phyloP scores from a whole-genome alignment of 129 eudicot species.

The Saposhnikovia divaricata region DNA sequence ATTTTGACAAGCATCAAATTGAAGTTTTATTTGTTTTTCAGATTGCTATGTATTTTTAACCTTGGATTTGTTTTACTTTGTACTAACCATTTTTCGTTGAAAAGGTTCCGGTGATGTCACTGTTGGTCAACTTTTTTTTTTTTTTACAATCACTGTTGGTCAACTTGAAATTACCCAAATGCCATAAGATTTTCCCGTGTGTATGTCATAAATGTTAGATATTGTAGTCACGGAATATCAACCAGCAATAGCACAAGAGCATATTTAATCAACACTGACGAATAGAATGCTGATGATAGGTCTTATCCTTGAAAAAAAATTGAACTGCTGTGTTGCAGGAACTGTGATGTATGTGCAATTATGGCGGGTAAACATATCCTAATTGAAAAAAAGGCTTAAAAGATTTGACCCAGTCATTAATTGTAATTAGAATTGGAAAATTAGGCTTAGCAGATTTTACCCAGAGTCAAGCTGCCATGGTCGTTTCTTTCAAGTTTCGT shows the following conservation, averaged over 20 bases:
- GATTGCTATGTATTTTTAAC: background rate
- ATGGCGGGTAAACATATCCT: background rate
- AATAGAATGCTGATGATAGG: background rate
- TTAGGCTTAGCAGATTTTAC: background rate
- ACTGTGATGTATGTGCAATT: background rate
- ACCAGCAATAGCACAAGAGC: background rate
- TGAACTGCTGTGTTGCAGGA: background rate
- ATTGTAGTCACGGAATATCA: background rate
- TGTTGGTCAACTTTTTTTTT: background rate
- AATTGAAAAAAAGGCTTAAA: background rate
- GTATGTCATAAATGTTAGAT: background rate
- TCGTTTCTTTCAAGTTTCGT: background rate
- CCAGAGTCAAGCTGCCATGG: background rate
- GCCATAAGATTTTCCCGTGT: background rate
- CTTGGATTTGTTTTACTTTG: background rate
- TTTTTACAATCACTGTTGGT: background rate
- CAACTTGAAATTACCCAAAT: background rate
- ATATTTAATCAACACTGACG: background rate
- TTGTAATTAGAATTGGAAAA: too few relatives aligned
- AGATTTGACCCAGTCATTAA: background rate
- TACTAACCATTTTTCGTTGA: background rate
- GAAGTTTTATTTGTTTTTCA: constrained; percentile 11
- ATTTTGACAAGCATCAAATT: constrained; percentile 18
- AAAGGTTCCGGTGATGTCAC: background rate
- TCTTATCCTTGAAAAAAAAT: background rate